Evolutionary conservation across 768 basidiomycete species (phyloP).

Genomic region (Boletus rubroflammeus): DNA sequence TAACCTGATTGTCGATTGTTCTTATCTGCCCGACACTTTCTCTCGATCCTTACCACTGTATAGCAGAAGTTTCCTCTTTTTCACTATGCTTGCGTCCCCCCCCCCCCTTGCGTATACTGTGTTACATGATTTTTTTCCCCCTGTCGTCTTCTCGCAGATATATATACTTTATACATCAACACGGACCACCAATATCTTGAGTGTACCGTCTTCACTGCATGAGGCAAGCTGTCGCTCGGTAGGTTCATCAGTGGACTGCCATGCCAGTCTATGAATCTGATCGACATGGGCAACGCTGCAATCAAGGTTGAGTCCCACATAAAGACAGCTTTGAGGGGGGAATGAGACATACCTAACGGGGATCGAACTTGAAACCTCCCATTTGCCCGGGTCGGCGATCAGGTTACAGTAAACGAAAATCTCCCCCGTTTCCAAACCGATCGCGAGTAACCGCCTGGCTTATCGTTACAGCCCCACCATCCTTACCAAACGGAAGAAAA

Average conservation of each 20-base stretch:
- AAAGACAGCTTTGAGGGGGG: conserved; percentile 6
- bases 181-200: conserved; percentile 70
- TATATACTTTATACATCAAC: conserved; percentile 43
- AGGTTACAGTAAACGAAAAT: conserved; percentile 58
- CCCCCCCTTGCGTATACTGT: conserved; percentile 24
- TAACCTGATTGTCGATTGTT: conserved; percentile 29
- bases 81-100: conserved; percentile 14
- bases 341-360: conserved; percentile 45
- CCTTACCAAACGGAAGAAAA: neutral
- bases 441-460: conserved; percentile 57
- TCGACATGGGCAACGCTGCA: conserved; percentile 68
- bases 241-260: conserved; percentile 50
- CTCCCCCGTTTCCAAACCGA: conserved; percentile 82
- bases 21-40: conserved; percentile 38
- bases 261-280: conserved; percentile 78
- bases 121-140: conserved; percentile 22
- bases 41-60: conserved; percentile 57
- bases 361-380: conserved; percentile 46
- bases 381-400: conserved; percentile 33
- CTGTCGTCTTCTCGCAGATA: conserved; percentile 21
- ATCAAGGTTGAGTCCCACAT: neutral
- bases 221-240: conserved; percentile 63
- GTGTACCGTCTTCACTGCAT: conserved; percentile 90
- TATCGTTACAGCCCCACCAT: neutral
- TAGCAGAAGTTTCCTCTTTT: conserved; percentile 43